Base-by-base conservation (phyloP, 352 stramenopile genomes). In the Globisporangium recalcitrans region DNA sequence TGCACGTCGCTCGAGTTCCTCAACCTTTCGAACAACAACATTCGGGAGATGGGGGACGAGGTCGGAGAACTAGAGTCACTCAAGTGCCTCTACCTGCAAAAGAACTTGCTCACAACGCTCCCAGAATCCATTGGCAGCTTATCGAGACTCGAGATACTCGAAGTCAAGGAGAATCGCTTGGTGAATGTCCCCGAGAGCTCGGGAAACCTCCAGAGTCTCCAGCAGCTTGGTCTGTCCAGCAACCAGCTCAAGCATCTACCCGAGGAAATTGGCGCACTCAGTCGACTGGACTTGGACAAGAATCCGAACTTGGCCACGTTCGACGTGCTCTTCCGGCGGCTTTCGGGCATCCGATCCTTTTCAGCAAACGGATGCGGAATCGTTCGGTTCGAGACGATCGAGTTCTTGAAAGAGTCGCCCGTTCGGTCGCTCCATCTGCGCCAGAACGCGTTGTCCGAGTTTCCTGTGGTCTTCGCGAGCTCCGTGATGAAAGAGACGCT, bases 11-110 rank as follows among this genome's bases (percentile, higher is more conserved):
- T 90, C n/a, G 51, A 59, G 9, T 40, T 71, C 7, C 55, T 90
- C 19, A 71, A 90, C 51, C 58, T 92, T 42, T 80, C 74, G 0
- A 60, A 79, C 65, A 92, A 92, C 51, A 38, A 54, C 11, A 65
- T 92, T 26, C 0, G 29, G 0, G 46, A 36, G 1, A 48, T 92
- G n/a, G 68, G 59, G 1, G 61, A 82, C 26, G 71, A 88, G 56
- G 60, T 90, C 4, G 60, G 71, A 1, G 70, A 75, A 3, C 54
- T 90, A 1, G 19, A 53, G 29, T 65, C 70, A 1, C 70, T 92
- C 7, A 21, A 72, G 14, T 59, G 65, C 51, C 36, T 90, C 22
- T 40, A 63, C 16, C 55, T 90, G 1, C 56, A 73, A n/a, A 64
- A 83, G 52, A 91, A 91, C 51, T 42, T 8, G 10, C 42, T 90